Base-by-base conservation (phyloP, 768 basidiomycete species). In the Botryobasidium botryosum region DNA sequence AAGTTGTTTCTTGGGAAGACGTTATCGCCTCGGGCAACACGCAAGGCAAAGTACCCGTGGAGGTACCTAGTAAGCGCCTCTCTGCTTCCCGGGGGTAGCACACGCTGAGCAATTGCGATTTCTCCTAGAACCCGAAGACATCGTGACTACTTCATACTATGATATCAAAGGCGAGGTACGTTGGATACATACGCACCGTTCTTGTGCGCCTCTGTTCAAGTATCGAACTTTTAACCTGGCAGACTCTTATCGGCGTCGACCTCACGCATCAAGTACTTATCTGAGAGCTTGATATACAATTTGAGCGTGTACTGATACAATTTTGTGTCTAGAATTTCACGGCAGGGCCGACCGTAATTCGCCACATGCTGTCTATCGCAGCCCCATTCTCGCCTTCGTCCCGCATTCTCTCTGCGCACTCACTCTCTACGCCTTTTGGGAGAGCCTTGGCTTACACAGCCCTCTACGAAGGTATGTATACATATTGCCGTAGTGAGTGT, bases 291-390 rank as follows among this genome's bases (percentile, higher is more conserved):
- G 25, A 32, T 5, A 40, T 12, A 26, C 7, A 48, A n/a, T 46
- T 27, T 37, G 21, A 28, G 18, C 15, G 13, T 32, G 10, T 45
- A 23, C 44, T 46, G n/a, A 46, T n/a, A n/a, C n/a, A n/a, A 23
- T 17, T 28, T 47, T 29, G 24, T 40, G 4, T 50, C 27, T 20
- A 64, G 58, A 88, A 87, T 51, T 56, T 92, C 47, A 91, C 86
- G 2, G 84, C 90, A 3, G 90, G 85, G 27, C 79, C 90, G n/a
- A 75, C 85, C 0, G 81, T 80, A 3, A 64, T 75, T 20, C 76
- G 81, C 28, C 72, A 76, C 4, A 57, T 90, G 18, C 73, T 92
- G 52, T 87, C 90, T 2, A 64, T 75, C 7, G 71, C 80, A 20
- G 74, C 75, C 53, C 64, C 73, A 10, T 53, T 87, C 33, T 73